Conservation (phyloP, 108 stramenopile genomes). For the Pseudonitzschia multistriata region DNA sequence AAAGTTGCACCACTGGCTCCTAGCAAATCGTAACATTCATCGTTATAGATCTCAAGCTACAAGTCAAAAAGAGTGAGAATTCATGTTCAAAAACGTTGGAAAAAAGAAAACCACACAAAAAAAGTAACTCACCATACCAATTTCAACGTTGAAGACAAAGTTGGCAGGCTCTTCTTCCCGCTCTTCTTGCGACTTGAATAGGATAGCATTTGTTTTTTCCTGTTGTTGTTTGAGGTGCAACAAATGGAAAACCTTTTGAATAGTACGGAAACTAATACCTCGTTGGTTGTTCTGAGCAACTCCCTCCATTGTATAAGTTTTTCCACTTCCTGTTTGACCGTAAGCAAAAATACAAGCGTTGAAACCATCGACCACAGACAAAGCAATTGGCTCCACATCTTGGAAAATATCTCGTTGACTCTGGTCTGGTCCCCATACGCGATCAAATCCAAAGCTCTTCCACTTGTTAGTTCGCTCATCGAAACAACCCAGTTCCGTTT, state of each 20-base stretch:
- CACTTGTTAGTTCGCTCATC: slow-evolving; percentile 77
- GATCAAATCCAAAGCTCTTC: slow-evolving; percentile 89
- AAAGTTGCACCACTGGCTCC: slow-evolving; percentile 41
- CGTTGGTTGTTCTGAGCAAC: slow-evolving; percentile 58
- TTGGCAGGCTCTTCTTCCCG: slow-evolving; percentile 29
- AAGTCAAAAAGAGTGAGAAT: neutral
- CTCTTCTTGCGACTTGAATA: slow-evolving; percentile 34
- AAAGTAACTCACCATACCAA: slow-evolving; percentile 30
- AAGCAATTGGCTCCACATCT: slow-evolving; percentile 92
- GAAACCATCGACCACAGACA: slow-evolving; percentile 95
- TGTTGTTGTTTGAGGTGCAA: slow-evolving; percentile 70
- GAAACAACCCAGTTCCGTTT: slow-evolving; percentile 86
- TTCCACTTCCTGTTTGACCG: slow-evolving; percentile 92
- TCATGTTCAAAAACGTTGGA: neutral
- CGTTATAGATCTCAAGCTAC: slow-evolving; percentile 90
- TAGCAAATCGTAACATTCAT: slow-evolving; percentile 86
- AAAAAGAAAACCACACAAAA: neutral
- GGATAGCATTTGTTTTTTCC: slow-evolving; percentile 39
- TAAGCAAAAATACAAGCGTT: slow-evolving; percentile 99
- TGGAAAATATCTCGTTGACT: slow-evolving; percentile 88
- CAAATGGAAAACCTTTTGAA: slow-evolving; percentile 85
- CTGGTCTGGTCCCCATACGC: slow-evolving; percentile 94
- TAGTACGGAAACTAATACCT: slow-evolving; percentile 86
- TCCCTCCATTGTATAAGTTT: slow-evolving; percentile 92
- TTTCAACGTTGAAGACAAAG: slow-evolving; percentile 49